phyloP scores from a whole-genome alignment of 2,329 filamentous ascomycete genomes.

The Colletotrichum godetiae region DNA sequence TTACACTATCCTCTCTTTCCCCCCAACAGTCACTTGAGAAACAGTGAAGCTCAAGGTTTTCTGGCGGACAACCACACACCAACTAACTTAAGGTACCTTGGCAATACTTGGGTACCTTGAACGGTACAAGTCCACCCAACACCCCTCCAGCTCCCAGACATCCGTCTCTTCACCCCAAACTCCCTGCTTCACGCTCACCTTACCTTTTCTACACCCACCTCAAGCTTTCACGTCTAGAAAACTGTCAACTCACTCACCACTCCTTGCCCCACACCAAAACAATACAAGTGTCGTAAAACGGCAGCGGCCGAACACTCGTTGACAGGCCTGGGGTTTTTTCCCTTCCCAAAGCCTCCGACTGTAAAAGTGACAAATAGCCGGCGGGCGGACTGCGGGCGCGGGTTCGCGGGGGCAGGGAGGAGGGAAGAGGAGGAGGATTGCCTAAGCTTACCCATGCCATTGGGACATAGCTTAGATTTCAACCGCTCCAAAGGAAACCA shows the following conservation, averaged over 20 bases:
- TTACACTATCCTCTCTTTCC: constrained; percentile 1
- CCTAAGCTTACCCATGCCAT: constrained; percentile 21
- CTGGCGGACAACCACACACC: too few relatives aligned
- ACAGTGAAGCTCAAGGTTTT: too few relatives aligned
- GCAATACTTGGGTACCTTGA: too few relatives aligned
- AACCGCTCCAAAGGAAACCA: neutral
- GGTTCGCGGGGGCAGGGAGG: too few relatives aligned
- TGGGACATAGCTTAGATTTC: neutral
- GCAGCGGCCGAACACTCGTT: constrained; percentile 5
- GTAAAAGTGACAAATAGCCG: neutral
- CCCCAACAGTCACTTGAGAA: neutral
- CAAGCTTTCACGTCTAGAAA: constrained; percentile 13
- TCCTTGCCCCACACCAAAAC: constrained; percentile 10
- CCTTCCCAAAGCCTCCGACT: neutral
- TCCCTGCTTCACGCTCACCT: neutral
- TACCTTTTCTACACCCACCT: neutral
- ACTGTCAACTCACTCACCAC: constrained; percentile 4
- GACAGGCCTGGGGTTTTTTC: neutral
- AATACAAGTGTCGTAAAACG: constrained; percentile 15
- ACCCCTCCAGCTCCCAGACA: neutral
- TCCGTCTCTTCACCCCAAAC: neutral
- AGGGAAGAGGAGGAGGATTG: neutral
- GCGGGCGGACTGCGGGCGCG: too few relatives aligned
- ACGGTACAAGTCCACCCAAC: neutral
- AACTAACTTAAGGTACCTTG: too few relatives aligned